Evolutionary conservation across 2,329 filamentous ascomycete genomes (phyloP).

Genomic region (Amauroascus niger): DNA sequence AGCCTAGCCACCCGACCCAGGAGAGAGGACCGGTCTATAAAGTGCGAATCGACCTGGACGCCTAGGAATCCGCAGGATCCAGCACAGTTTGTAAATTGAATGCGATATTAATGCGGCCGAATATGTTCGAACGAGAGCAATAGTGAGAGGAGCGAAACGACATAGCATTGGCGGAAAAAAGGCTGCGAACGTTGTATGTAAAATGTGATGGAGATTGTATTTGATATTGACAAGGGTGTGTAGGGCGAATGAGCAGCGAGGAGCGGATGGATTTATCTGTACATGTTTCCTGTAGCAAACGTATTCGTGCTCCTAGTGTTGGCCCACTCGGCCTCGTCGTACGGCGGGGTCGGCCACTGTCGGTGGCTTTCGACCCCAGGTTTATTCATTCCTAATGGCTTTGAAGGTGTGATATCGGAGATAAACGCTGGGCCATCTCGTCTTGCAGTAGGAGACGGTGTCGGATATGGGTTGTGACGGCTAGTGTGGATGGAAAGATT

Average conservation of each 20-base stretch:
- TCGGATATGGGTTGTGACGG: constrained; percentile 50
- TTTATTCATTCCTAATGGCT: constrained; percentile 60
- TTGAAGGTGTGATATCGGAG: constrained; percentile 46
- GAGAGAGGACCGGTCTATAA: constrained; percentile 8
- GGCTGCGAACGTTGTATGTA: not conserved
- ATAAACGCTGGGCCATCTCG: constrained; percentile 67
- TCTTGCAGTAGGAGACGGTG: constrained; percentile 70
- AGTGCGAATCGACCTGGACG: constrained; percentile 5
- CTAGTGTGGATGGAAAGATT: constrained; percentile 17
- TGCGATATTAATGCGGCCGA: not conserved
- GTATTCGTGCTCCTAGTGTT: constrained; percentile 72
- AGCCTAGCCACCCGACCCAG: not conserved
- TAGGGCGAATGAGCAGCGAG: not conserved
- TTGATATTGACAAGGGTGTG: not conserved
- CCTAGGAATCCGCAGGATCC: constrained; percentile 5
- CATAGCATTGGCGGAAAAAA: not conserved
- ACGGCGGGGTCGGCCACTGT: constrained; percentile 93
- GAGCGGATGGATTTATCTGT: constrained; percentile 23
- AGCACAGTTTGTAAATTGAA: not conserved
- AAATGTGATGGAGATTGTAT: not conserved
- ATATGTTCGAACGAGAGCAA: not conserved
- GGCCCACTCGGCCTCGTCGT: constrained; percentile 89
- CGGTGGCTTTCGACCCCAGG: constrained; percentile 45
- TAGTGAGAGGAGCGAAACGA: not conserved
- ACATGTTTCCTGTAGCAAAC: constrained; percentile 53